Evolutionary conservation across 495 filamentous ascomycete genomes (phyloP).

Genomic region (Penicillium argentinense): DNA sequence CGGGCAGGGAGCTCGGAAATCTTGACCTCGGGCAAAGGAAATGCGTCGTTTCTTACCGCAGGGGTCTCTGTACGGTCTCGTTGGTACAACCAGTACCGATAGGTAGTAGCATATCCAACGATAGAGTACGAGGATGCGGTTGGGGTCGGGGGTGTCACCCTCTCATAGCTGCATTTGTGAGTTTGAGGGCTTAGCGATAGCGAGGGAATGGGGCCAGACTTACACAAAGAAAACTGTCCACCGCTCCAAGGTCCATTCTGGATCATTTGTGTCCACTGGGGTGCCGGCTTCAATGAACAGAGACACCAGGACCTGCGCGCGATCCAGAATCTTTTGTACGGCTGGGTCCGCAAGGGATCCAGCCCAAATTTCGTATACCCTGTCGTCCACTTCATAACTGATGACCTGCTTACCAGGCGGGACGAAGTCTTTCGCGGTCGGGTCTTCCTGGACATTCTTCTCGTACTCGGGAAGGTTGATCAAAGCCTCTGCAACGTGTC

Average conservation of each 20-base stretch:
- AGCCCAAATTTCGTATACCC: constrained; percentile 62
- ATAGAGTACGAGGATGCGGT: constrained; percentile 64
- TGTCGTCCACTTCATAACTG: constrained; percentile 48
- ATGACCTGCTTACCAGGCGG: constrained; percentile 59
- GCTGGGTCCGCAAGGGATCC: constrained; percentile 55
- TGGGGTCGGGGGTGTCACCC: constrained; percentile 47
- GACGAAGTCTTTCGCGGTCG: constrained; percentile 55
- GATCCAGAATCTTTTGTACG: constrained; percentile 65
- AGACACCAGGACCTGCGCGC: constrained; percentile 79
- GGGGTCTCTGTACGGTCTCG: constrained; percentile 28
- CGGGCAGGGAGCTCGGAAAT: constrained; percentile 61
- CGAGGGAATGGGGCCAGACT: not conserved
- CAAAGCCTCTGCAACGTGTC: constrained; percentile 55
- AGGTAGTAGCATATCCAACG: constrained; percentile 83
- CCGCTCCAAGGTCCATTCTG: constrained; percentile 68
- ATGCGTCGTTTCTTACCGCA: constrained; percentile 37
- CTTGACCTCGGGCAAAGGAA: constrained; percentile 42
- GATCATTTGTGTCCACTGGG: constrained; percentile 67
- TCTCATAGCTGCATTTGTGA: constrained; percentile 59
- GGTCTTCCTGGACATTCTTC: constrained; percentile 52
- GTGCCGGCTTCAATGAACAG: constrained; percentile 91
- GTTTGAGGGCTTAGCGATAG: not conserved
- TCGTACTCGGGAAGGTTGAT: constrained; percentile 59
- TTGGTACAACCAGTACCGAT: constrained; percentile 63
- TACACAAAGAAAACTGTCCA: constrained; percentile 87